Evolutionary conservation across 495 filamentous ascomycete species (phyloP).

Genomic region (Aspergillus wentii): DNA sequence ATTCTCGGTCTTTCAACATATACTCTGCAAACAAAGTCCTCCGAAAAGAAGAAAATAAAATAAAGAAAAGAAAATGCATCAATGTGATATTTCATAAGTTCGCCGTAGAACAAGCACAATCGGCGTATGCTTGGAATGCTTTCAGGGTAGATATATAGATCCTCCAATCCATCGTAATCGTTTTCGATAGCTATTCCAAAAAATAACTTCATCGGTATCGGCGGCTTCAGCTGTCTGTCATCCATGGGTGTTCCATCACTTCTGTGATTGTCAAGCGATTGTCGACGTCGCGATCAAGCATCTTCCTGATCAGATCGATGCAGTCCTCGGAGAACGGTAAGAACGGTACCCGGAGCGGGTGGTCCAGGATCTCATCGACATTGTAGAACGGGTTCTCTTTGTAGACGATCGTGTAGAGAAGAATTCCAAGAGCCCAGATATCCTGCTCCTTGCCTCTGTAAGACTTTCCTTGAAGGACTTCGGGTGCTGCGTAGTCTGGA

Average conservation of each 20-base stretch:
- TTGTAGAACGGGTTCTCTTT: constrained; percentile 99
- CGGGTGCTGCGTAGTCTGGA: constrained; percentile 92
- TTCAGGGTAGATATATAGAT: background rate
- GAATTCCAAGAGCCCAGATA: constrained; percentile 96
- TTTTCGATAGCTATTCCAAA: background rate
- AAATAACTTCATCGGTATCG: background rate
- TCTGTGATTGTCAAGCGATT: constrained; percentile 74
- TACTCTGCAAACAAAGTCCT: background rate
- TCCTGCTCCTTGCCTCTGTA: constrained; percentile 97
- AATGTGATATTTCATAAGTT: background rate
- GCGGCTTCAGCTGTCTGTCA: constrained; percentile 22
- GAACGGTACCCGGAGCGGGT: constrained; percentile 87
- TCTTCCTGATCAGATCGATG: constrained; percentile 80
- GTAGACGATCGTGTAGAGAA: constrained; percentile 97
- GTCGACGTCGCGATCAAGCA: constrained; percentile 88
- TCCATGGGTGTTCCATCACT: constrained; percentile 84
- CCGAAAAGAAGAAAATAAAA: constrained; percentile 1
- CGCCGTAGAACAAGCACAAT: constrained; percentile 8
- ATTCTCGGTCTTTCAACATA: background rate
- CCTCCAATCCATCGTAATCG: background rate
- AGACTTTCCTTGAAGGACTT: constrained; percentile 88
- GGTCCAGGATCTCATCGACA: constrained; percentile 98
- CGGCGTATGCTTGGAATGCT: background rate
- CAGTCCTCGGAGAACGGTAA: constrained; percentile 80
- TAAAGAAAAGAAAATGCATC: background rate